A percentile compares a stretch with the other conserved stretches of the same genome.
Evolutionary conservation across 192 early-diverging fungal species (phyloP).

Genomic region (Piromyces sp.): DNA sequence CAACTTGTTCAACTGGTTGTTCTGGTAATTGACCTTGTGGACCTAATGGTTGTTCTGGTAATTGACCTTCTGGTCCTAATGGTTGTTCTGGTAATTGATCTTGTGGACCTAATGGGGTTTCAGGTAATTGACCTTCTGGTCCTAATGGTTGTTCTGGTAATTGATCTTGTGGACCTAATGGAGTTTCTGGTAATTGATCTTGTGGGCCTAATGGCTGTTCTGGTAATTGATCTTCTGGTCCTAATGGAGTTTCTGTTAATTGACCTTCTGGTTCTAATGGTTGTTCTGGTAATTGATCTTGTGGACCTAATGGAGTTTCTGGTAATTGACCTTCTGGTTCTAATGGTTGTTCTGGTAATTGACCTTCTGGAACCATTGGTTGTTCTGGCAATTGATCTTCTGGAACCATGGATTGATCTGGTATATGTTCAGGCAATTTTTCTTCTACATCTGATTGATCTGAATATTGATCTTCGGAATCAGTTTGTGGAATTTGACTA

Average conservation of each 20-base stretch:
- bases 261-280: not conserved
- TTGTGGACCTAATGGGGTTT: too few species aligned
- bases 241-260: too few species aligned
- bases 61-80: not conserved
- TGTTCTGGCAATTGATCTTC: not conserved
- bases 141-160: not conserved
- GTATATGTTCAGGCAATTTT: not conserved
- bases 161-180: not conserved
- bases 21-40: not conserved
- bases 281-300: too few species aligned
- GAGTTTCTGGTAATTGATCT: not conserved
- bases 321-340: not conserved
- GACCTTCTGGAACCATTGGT: not conserved
- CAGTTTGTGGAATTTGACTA: too few species aligned
- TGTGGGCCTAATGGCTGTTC: not conserved
- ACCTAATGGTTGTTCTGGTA: too few species aligned
- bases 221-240: not conserved
- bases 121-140: too few species aligned
- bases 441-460: too few species aligned
- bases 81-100: too few species aligned
- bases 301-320: too few species aligned
- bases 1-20: not conserved
- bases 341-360: not conserved
- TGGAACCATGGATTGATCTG: not conserved
- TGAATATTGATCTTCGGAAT: not conserved